Base-by-base conservation (phyloP, 1,284 basidiomycete genomes). In the Anthracocystis walkeri region DNA sequence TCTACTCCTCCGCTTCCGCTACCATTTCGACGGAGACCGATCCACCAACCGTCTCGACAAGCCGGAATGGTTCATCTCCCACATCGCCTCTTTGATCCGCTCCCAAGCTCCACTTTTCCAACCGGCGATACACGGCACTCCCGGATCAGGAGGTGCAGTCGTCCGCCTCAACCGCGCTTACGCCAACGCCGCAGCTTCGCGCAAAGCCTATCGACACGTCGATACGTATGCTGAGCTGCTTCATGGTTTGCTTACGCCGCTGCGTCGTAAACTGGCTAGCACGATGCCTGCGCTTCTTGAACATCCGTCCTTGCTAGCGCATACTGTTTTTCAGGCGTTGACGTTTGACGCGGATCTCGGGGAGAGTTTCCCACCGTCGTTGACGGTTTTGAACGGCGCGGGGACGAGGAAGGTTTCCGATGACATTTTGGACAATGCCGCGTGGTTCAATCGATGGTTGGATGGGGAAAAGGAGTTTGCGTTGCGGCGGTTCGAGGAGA, bases 61-160 rank as follows among this genome's bases (percentile, higher is more conserved):
- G 92, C 96, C 96, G 0, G 97, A 98, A 85, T 99, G 96, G 94
- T 97, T 93, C 79, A 92, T 99, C 79, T 92, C 93, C 3, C 93
- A 97, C 84, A 88, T 98, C 18, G 88, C 93, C 29, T 93, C 97
- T 79, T 75, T 85, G 11, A 52, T 85, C n/a, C 67, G 63, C 14
- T 51, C 77, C 10, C 77, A 82, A 89, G 35, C 77, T 88, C 89
- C 38, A 82, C 88, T 21, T 93, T 97, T 86, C 90, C 94, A 87
- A 89, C 92, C 64, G 86, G 58, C 65, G 14, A 7, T 16, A 0
- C 72, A 61, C 33, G 62, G 58, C 16, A 38, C 44, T 1, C 64
- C 65, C 16, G 33, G 69, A 51, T 52, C 59, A 20, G 68, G 57
- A 6, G 64, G 68, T 27, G 48, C 53, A 7, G 50, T 59, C 8